Evolutionary conservation across 805 yeast species (phyloP), one percentile per base, ranked within the genome.

Genomic region (Ogataea saltuana): DNA sequence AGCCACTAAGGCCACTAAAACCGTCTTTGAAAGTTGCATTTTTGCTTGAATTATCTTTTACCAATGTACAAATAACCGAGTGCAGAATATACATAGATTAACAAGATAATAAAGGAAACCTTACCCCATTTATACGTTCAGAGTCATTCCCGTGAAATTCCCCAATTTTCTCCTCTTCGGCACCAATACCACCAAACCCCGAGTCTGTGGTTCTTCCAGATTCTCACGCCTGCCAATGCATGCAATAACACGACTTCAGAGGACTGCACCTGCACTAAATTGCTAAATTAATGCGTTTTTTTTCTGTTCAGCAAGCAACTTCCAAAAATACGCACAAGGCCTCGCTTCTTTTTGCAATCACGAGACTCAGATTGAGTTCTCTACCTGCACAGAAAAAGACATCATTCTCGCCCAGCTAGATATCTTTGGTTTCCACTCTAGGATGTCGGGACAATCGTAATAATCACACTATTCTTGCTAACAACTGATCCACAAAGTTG

Each of bases 1-100:
- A 5, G 58, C 46, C 31, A 59, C 45, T 26, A 60, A 29, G n/a
- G 62, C 36, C 11, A 56, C 20, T 18, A 56, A 32, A 18, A 44
- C 33, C 5, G 50, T 22, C 6, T 38, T 30, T 5, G 60, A 38
- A n/a, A 54, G 50, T 54, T 56, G 53, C 66, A 61, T 61, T 50
- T 27, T 19, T 10, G 37, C 12, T 25, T n/a, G n/a, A n/a, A n/a
- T n/a, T n/a, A n/a, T n/a, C n/a, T n/a, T n/a, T n/a, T n/a, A n/a
- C n/a, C n/a, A n/a, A n/a, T n/a, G n/a, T n/a, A n/a, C n/a, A n/a
- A n/a, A n/a, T n/a, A n/a, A n/a, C n/a, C n/a, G n/a, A n/a, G n/a
- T n/a, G n/a, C n/a, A n/a, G n/a, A n/a, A n/a, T n/a, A n/a, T n/a
- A n/a, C n/a, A n/a, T n/a, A n/a, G n/a, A n/a, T n/a, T n/a, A n/a